Conservation (phyloP, 306 rosid species). For the Casuarina glauca region DNA sequence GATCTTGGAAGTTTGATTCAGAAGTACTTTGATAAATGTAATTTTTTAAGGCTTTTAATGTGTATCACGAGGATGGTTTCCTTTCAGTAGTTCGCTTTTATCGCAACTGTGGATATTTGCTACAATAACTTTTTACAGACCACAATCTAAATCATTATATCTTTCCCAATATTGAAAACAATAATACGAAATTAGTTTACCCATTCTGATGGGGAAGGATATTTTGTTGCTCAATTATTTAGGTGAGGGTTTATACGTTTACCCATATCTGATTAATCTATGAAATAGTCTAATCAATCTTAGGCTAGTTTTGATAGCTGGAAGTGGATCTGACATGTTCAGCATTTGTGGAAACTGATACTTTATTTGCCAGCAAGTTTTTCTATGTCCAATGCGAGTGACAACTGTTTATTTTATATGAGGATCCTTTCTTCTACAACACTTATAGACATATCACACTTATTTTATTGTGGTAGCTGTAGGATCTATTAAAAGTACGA, state of each 20-base stretch:
- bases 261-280: background rate
- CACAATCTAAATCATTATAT: background rate
- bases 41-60: background rate
- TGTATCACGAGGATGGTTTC: background rate
- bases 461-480: background rate
- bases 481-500: background rate
- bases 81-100: background rate
- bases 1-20: too few relatives aligned
- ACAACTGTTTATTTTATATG: background rate
- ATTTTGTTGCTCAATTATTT: background rate
- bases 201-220: background rate
- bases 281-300: background rate
- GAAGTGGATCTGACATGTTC: constrained; percentile 5
- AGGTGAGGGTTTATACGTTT: background rate
- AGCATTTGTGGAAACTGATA: background rate
- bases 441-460: too few relatives aligned
- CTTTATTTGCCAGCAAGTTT: background rate
- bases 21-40: too few relatives aligned
- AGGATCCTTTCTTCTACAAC: background rate
- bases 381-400: background rate
- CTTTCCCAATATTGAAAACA: too few relatives aligned
- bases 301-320: background rate
- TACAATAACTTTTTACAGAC: background rate
- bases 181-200: too few relatives aligned
- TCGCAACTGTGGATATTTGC: background rate